phyloP scores from a whole-genome alignment of 257 asterid species.

The Lycium barbarum region DNA sequence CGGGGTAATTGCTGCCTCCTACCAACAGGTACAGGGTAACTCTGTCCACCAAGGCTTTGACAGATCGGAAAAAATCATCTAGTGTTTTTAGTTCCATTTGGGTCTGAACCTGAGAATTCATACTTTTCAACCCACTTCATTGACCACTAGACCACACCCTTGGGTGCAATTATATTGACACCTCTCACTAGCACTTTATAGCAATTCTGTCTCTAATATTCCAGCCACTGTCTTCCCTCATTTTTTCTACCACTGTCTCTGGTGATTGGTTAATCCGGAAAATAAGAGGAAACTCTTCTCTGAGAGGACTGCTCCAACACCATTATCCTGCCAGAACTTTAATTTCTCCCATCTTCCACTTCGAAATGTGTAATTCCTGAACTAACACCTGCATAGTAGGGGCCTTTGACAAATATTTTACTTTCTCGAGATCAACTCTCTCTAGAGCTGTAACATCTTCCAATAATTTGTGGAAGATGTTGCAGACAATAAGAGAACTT shows the following conservation, averaged over 20 bases:
- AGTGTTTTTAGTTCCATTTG: no score
- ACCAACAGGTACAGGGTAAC: no score
- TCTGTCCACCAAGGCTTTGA: no score
- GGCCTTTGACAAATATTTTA: no score
- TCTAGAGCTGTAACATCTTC: no score
- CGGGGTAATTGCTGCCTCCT: no score
- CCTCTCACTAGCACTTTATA: slow-evolving; percentile 3
- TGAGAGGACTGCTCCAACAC: neutral
- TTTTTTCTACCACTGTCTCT: neutral
- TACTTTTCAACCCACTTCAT: no score
- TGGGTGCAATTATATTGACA: no score
- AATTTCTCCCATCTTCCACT: neutral
- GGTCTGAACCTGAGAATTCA: no score
- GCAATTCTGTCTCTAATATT: neutral
- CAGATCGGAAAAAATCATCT: no score
- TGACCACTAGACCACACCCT: no score
- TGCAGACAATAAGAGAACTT: neutral
- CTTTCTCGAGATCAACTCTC: no score
- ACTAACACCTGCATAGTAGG: neutral
- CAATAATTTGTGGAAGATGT: neutral
- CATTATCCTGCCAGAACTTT: neutral
- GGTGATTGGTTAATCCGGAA: neutral
- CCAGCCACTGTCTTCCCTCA: slow-evolving; percentile 11
- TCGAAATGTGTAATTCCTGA: neutral
- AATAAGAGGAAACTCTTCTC: neutral